Evolutionary conservation across 1,284 basidiomycete genomes (phyloP).

Genomic region (Ustilago tritici): DNA sequence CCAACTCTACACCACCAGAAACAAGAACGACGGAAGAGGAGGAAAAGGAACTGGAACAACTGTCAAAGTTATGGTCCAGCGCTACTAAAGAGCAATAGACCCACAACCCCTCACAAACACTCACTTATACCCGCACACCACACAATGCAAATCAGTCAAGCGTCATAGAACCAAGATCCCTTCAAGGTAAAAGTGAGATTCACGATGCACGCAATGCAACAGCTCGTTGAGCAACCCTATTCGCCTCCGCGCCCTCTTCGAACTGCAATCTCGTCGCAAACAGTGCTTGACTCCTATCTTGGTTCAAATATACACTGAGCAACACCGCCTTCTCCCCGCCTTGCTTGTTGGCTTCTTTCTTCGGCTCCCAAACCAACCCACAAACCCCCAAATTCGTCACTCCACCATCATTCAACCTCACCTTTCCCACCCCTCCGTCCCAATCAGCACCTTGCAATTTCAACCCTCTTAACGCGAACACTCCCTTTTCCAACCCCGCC

Average conservation of each 20-base stretch:
- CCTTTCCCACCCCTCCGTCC: constrained; percentile 19
- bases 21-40: neutral
- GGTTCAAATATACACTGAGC: constrained; percentile 90
- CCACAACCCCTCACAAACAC: neutral
- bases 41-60: constrained; percentile 25
- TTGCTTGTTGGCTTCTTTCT: neutral
- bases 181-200: neutral
- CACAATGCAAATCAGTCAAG: neutral
- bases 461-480: constrained; percentile 53
- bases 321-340: constrained; percentile 69
- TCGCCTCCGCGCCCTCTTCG: constrained; percentile 70
- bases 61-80: constrained; percentile 27
- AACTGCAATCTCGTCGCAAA: constrained; percentile 87
- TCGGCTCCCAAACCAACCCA: constrained; percentile 53
- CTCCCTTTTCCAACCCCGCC: constrained; percentile 70
- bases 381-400: constrained; percentile 57
- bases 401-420: constrained; percentile 54
- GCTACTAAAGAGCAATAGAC: constrained; percentile 9
- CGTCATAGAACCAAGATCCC: neutral
- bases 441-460: constrained; percentile 65
- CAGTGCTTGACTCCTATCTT: constrained; percentile 86
- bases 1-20: neutral
- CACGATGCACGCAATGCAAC: constrained; percentile 64
- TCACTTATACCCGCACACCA: constrained; percentile 9
- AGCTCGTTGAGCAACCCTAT: constrained; percentile 59